phyloP scores from a whole-genome alignment of 768 basidiomycete genomes.

The Xerocomellus intermedius region DNA sequence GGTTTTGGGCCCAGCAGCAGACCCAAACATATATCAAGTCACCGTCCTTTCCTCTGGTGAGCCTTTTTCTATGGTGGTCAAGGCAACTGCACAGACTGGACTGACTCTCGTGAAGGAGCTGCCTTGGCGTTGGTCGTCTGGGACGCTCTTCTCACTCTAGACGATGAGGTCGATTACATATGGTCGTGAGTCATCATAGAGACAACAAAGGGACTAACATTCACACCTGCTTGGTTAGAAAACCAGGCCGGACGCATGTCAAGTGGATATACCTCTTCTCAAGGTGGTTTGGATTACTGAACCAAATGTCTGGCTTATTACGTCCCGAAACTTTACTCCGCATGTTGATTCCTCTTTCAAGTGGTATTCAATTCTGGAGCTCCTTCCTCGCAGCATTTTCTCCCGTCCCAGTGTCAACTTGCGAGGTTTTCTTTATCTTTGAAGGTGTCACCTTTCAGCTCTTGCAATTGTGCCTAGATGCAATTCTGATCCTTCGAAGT shows the following conservation, averaged over 20 bases:
- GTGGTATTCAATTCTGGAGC: slow-evolving; percentile 1
- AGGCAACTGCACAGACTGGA: neutral
- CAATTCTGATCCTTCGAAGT: slow-evolving; percentile 20
- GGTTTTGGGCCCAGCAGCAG: neutral
- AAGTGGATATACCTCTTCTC: slow-evolving; percentile 24
- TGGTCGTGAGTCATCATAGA: slow-evolving; percentile 19
- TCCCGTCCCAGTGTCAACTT: slow-evolving; percentile 1
- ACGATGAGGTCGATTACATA: slow-evolving; percentile 15
- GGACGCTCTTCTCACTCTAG: slow-evolving; percentile 19
- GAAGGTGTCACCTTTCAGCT: slow-evolving; percentile 6
- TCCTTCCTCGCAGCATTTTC: neutral
- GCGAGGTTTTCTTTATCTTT: neutral
- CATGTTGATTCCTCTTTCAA: slow-evolving; percentile 5
- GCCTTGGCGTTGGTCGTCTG: slow-evolving; percentile 10
- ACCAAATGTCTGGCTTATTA: slow-evolving; percentile 7
- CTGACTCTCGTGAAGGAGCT: slow-evolving; percentile 9
- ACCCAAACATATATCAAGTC: slow-evolving; percentile 1
- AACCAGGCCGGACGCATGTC: slow-evolving; percentile 2
- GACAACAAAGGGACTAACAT: neutral
- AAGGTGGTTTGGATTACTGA: slow-evolving; percentile 23
- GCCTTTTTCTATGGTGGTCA: neutral
- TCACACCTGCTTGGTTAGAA: slow-evolving; percentile 1
- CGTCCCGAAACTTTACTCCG: neutral
- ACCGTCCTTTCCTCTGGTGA: slow-evolving; percentile 10
- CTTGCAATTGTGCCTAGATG: slow-evolving; percentile 15